Evolutionary conservation across 2,329 filamentous ascomycete species (phyloP), one percentile per base, ranked within the genome.

Genomic region (Colletotrichum eremochloae): DNA sequence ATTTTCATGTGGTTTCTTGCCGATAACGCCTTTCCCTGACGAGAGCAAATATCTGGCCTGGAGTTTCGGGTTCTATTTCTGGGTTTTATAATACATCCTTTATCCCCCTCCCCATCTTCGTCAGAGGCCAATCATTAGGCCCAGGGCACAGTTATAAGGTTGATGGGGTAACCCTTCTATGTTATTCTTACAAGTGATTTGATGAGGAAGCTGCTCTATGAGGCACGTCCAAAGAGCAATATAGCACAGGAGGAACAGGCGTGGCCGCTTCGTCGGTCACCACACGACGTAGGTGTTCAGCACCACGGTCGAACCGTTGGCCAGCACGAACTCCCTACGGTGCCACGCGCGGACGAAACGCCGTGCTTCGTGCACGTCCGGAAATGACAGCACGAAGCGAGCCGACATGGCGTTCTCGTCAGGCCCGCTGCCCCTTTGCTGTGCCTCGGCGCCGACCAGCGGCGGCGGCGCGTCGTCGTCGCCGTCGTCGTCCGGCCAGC

Each of bases 31-130:
- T 63, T 55, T 61, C 77, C 63, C 61, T 48, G 71, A 81, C 42
- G 79, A 82, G 81, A 84, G 81, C 80, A 82, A 81, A 81, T 83
- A 81, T 80, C 77, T 79, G 83, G 83, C 83, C 79, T 78, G 84
- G 84, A 86, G 84, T 86, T 86, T 80, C 81, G 82, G 81, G 80
- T 84, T 70, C n/a, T 82, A 77, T 80, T 80, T 79, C 77, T 77
- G 82, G 80, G 56, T 56, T 50, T 55, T 81, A 79, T 84, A 84
- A 85, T 85, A 84, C 79, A 79, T 68, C 58, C 48, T 72, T 65
- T 55, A 48, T 67, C 50, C 38, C 20, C 36, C 48, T n/a, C n/a
- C 15, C 20, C n/a, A n/a, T n/a, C 7, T 31, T n/a, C 36, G n/a
- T 40, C 55, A 20, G 7, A 15, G 36, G 8, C n/a, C n/a, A 18